These are phyloP conservation scores for Xylariaceae sp. DNA, from an alignment of 2,329 filamentous ascomycete genomes.

Conservation along the genomic window DNA sequence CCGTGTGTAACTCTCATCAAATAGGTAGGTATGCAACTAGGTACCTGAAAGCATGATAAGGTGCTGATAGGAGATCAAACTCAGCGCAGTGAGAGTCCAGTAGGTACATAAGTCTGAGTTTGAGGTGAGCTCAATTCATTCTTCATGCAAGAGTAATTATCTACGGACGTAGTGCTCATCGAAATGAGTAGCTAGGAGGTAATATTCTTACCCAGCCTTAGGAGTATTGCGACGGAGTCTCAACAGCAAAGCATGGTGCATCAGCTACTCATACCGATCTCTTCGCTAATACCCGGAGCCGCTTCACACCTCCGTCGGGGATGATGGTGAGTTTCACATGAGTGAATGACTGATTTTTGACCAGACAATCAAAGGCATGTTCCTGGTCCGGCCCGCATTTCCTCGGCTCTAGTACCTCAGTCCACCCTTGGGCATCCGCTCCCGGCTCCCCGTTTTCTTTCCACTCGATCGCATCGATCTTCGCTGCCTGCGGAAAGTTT, in stretches of 20 bases:
- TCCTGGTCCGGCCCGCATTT: constrained; percentile 70
- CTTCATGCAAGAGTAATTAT: background rate
- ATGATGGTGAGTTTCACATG: constrained; percentile 91
- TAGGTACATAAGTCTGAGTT: too few species aligned
- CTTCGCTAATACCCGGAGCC: constrained; percentile 71
- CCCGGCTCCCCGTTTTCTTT: constrained; percentile 50
- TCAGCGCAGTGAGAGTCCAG: too few species aligned
- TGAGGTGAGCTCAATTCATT: too few species aligned
- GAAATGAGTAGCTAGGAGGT: too few species aligned
- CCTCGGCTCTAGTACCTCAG: constrained; percentile 60
- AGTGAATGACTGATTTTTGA: constrained; percentile 60
- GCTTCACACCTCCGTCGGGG: constrained; percentile 88
- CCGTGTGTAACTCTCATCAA: too few species aligned
- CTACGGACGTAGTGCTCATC: too few species aligned
- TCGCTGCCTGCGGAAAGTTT: constrained; percentile 76
- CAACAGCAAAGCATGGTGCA: background rate
- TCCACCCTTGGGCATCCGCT: constrained; percentile 58
- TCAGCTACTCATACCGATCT: constrained; percentile 36
- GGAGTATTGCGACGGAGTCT: background rate
- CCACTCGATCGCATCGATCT: constrained; percentile 60
- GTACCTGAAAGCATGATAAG: too few species aligned
- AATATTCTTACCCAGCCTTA: too few species aligned
- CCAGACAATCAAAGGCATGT: constrained; percentile 58
- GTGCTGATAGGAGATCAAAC: too few species aligned
- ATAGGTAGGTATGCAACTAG: too few species aligned